These are phyloP conservation scores for Penicillium flavigenum DNA, from an alignment of 495 filamentous ascomycete genomes.

Conservation along the genomic window DNA sequence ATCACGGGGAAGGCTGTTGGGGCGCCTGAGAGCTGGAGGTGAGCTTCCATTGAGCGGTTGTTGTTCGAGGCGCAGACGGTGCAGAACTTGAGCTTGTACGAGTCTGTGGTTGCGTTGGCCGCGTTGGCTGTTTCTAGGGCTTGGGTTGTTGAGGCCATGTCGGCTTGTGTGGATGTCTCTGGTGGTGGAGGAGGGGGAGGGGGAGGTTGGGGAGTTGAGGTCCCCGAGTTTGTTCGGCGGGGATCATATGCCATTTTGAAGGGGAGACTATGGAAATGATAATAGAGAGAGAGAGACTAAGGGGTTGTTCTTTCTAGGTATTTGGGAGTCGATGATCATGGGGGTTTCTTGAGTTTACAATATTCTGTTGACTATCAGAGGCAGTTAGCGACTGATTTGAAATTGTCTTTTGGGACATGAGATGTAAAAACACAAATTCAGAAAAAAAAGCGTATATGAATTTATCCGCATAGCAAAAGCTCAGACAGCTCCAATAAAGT, in stretches of 20 bases:
- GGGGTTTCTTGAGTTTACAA: constrained; percentile 43
- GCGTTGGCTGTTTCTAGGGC: constrained; percentile 32
- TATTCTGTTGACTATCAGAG: constrained; percentile 34
- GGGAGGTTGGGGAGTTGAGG: constrained; percentile 41
- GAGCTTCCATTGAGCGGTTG: constrained; percentile 98
- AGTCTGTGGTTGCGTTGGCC: constrained; percentile 50
- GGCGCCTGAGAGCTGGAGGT: constrained; percentile 80
- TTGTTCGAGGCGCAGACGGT: constrained; percentile 98
- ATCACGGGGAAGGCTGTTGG: constrained; percentile 79
- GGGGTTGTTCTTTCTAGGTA: constrained; percentile 9
- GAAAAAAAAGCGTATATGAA: constrained; percentile 51
- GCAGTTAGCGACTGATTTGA: constrained; percentile 27
- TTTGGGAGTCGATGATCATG: constrained; percentile 27
- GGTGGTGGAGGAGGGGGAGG: constrained; percentile 55
- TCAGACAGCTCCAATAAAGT: constrained; percentile 99
- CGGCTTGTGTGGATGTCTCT: constrained; percentile 22
- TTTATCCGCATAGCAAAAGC: constrained; percentile 54
- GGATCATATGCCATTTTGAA: constrained; percentile 57
- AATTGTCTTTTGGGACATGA: constrained; percentile 3
- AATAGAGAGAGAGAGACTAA: constrained; percentile 19
- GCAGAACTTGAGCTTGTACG: constrained; percentile 90
- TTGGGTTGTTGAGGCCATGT: constrained; percentile 30
- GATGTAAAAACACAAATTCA: constrained; percentile 22
- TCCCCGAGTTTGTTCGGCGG: constrained; percentile 48
- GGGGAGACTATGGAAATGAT: constrained; percentile 17